Percentiles rank a stretch among this genome's conserved stretches.
Conservation (phyloP, 805 yeast genomes). For the Spathaspora boniae region DNA sequence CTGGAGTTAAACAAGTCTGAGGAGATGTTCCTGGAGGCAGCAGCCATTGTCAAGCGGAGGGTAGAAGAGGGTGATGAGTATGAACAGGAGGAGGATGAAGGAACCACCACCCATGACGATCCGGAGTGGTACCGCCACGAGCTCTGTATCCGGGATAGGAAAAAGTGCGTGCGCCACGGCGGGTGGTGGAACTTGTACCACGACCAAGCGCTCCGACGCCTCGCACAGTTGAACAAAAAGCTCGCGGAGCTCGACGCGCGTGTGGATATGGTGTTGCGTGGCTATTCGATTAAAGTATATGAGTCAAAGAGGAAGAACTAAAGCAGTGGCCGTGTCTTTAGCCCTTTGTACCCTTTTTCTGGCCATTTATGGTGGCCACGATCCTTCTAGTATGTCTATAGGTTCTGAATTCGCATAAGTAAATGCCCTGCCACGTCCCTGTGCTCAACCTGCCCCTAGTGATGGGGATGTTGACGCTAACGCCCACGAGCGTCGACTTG, state of each 20-base stretch:
- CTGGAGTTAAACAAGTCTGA: conserved; percentile 4
- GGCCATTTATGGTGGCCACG: conserved; percentile 73
- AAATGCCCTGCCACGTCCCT: conserved; percentile 88
- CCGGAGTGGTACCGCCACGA: conserved; percentile 12
- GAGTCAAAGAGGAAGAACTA: conserved; percentile 11
- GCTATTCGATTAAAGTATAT: conserved; percentile 32
- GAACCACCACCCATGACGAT: conserved; percentile 6
- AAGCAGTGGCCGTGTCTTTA: conserved; percentile 1
- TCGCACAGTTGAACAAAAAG: conserved; percentile 32
- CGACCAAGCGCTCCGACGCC: conserved; percentile 28
- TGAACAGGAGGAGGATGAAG: conserved; percentile 1
- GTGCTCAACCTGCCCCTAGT: conserved; percentile 61
- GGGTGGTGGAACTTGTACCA: conserved; percentile 44
- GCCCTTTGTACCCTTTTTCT: conserved; percentile 24
- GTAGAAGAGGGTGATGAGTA: conserved; percentile 12
- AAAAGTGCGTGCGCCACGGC: conserved; percentile 54
- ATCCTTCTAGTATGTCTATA: conserved; percentile 61
- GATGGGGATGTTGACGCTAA: conserved; percentile 64
- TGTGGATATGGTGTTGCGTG: conserved; percentile 28
- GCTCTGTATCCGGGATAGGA: conserved; percentile 50
- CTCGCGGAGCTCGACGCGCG: conserved; percentile 25
- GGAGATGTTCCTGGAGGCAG: conserved; percentile 10
- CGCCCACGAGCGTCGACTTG: conserved; percentile 59
- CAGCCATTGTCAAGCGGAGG: conserved; percentile 15
- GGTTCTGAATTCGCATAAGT: conserved; percentile 69